phyloP scores from a whole-genome alignment of 495 filamentous ascomycete genomes.

The Pyrenopolyporus hunteri region DNA sequence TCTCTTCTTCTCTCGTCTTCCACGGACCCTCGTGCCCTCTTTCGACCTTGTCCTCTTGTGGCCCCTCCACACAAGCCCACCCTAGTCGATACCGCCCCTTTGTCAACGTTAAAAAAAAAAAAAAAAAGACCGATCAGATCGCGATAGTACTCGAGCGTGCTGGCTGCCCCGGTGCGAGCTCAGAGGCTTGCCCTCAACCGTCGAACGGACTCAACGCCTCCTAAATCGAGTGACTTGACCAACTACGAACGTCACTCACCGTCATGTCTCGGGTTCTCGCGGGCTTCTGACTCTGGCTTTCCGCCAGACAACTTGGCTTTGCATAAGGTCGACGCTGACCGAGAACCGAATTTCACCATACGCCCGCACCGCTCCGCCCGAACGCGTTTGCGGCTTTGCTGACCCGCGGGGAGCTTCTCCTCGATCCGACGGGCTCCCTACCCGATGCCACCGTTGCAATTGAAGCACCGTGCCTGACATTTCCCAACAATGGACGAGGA shows the following conservation, averaged over 20 bases:
- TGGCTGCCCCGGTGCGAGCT: conserved; percentile 23
- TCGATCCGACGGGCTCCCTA: conserved; percentile 22
- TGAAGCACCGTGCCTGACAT: conserved; percentile 31
- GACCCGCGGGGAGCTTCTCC: conserved; percentile 13
- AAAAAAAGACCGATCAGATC: conserved; percentile 24
- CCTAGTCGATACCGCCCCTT: conserved; percentile 31
- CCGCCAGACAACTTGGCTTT: conserved; percentile 52
- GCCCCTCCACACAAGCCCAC: conserved; percentile 19
- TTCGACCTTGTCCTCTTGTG: conserved; percentile 3
- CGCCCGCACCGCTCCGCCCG: conserved; percentile 6
- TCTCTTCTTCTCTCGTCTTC: no score
- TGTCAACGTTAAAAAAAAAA: conserved; percentile 30
- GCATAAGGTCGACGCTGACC: conserved; percentile 36
- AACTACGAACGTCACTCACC: conserved; percentile 47
- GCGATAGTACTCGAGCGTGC: conserved; percentile 31
- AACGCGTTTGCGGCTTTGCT: conserved; percentile 39
- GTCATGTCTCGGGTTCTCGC: conserved; percentile 58
- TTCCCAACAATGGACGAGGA: conserved; percentile 52
- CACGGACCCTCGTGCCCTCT: conserved; percentile 15
- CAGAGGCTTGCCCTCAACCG: conserved; percentile 35
- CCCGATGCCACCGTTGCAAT: conserved; percentile 41
- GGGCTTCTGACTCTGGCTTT: conserved; percentile 56
- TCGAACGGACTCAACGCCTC: neutral
- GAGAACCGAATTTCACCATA: conserved; percentile 26
- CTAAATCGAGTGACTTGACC: conserved; percentile 27